Conservation (phyloP, 805 yeast genomes). For the Nakazawaea ambrosiae region DNA sequence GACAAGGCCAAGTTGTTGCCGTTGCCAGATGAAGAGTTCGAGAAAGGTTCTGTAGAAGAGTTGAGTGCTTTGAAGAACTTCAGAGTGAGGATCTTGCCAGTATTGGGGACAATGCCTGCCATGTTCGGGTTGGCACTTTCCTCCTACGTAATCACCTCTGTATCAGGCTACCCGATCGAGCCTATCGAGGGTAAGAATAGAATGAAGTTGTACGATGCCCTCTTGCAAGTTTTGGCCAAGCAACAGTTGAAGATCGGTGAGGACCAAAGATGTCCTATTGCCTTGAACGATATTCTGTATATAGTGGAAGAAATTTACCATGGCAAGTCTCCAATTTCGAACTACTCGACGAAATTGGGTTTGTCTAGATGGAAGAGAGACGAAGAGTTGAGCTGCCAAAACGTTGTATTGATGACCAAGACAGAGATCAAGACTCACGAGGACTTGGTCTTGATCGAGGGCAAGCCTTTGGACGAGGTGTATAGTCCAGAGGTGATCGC, state of each 20-base stretch:
- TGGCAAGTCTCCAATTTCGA: constrained; percentile 85
- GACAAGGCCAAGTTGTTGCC: constrained; percentile 86
- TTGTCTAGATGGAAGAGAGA: constrained; percentile 80
- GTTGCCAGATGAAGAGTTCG: constrained; percentile 72
- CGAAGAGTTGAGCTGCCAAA: constrained; percentile 59
- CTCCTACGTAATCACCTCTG: constrained; percentile 68
- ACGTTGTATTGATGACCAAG: constrained; percentile 81
- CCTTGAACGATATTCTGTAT: constrained; percentile 69
- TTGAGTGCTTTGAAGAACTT: constrained; percentile 82
- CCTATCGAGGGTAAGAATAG: constrained; percentile 89
- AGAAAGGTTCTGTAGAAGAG: constrained; percentile 79
- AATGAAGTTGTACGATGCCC: constrained; percentile 75
- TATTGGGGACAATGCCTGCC: constrained; percentile 94
- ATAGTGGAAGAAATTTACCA: constrained; percentile 87
- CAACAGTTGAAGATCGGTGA: constrained; percentile 78
- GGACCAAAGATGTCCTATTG: constrained; percentile 71
- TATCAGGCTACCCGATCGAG: constrained; percentile 86
- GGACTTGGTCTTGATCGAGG: constrained; percentile 60
- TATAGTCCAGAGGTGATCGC: constrained; percentile 55
- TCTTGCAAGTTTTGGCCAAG: constrained; percentile 76
- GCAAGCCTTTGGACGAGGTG: constrained; percentile 54
- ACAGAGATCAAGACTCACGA: constrained; percentile 85
- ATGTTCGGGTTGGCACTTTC: constrained; percentile 90
- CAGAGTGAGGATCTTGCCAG: constrained; percentile 92
- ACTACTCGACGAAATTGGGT: constrained; percentile 72